Evolutionary conservation across 257 asterid species (phyloP), one percentile per base, ranked within the genome.

Genomic region (Nicotiana benthamiana): DNA sequence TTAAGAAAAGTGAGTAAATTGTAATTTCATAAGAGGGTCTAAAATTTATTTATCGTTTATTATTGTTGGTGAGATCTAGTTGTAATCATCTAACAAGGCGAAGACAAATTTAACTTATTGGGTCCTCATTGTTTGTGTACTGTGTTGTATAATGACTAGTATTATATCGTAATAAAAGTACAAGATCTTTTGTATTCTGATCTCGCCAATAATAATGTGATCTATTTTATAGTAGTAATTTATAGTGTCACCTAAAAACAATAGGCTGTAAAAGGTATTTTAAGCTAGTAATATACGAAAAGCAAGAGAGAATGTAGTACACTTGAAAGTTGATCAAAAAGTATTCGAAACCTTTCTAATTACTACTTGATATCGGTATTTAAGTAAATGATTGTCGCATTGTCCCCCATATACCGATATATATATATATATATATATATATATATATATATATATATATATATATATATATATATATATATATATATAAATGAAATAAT

Each of bases 1-100:
- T 27, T 5, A 63, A 53, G 79, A 86, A 83, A 81, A 77, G 70
- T 85, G 53, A 86, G 48, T 53, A 16, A 83, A 4, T 56, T 74
- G 24, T 74, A 74, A 70, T 40, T 70, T 43, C 59, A 22, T 43
- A 43, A 70, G 57, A 70, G 12, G 4, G 22, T 43, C 7, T 70
- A 40, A 36, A 64, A 59, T 26, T 27, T 57, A 57, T 12, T 30
- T 54, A 75, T 72, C 48, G 22, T 36, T 1, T 36, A 36, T 36
- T 75, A 67, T 63, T 48, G 4, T 48, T 46, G 78, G 78, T 24
- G 2, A 43, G 77, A 70, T 46, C 24, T 72, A 24, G 3, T 24
- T 57, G 60, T 18, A 72, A 43, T 46, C 28, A 43, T 70, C 77
- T 70, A 46, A 24, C 60, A 74, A 48, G 34, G 60, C 40, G 15